These are phyloP conservation scores for Candida hungchunana DNA, from an alignment of 805 yeast genomes.

Conservation along the genomic window DNA sequence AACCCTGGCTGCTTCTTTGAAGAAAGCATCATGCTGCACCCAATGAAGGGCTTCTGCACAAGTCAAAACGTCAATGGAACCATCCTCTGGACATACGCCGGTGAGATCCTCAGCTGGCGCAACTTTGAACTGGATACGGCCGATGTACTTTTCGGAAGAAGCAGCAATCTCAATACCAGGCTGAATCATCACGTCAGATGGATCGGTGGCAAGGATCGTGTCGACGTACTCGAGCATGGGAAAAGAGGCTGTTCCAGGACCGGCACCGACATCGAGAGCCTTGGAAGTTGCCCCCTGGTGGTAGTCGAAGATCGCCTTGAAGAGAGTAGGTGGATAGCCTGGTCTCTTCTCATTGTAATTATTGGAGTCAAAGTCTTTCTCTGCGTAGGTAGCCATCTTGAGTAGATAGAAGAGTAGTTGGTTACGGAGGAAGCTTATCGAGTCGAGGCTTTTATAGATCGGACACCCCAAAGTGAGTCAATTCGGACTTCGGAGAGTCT, in stretches of 20 bases:
- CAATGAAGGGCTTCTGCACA: constrained; percentile 80
- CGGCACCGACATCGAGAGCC: constrained; percentile 65
- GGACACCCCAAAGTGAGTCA: too few relatives aligned
- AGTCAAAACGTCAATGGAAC: constrained; percentile 50
- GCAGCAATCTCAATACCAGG: constrained; percentile 32
- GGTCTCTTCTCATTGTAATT: constrained; percentile 56
- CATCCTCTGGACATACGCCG: constrained; percentile 18
- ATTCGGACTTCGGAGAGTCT: too few relatives aligned
- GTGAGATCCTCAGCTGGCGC: constrained; percentile 28
- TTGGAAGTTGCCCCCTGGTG: constrained; percentile 31
- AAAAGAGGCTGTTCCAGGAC: constrained; percentile 64
- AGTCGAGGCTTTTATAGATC: too few relatives aligned
- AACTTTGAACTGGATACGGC: constrained; percentile 21
- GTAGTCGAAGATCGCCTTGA: constrained; percentile 36
- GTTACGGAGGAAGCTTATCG: too few relatives aligned
- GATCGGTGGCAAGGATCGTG: constrained; percentile 53
- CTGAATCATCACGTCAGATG: constrained; percentile 48
- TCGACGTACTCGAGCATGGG: constrained; percentile 41
- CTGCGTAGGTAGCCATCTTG: constrained; percentile 54
- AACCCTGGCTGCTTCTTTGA: constrained; percentile 43
- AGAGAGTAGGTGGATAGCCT: constrained; percentile 53
- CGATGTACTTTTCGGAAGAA: constrained; percentile 11
- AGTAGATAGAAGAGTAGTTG: too few relatives aligned
- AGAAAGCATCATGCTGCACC: constrained; percentile 52
- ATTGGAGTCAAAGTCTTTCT: constrained; percentile 42